A percentile compares a stretch with the other conserved stretches of the same genome.
phyloP scores from a whole-genome alignment of 495 filamentous ascomycete genomes.

The Lophium mytilinum region DNA sequence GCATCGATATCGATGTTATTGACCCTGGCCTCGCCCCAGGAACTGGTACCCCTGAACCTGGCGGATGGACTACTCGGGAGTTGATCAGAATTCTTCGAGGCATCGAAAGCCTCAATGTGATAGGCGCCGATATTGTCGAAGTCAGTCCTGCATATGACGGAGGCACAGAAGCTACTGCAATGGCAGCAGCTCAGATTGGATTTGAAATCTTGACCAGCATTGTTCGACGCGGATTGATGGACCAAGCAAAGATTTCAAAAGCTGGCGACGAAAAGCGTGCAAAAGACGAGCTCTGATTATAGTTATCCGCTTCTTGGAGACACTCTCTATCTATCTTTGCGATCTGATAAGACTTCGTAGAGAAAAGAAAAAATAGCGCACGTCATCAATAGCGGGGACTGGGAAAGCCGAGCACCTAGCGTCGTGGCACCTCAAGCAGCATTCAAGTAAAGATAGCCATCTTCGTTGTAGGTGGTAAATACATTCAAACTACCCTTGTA shows the following conservation, averaged over 20 bases:
- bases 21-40: constrained; percentile 48
- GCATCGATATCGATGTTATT: constrained; percentile 47
- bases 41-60: constrained; percentile 46
- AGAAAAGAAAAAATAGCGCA: not conserved
- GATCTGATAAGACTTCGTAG: no score
- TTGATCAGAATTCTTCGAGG: constrained; percentile 42
- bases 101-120: constrained; percentile 40
- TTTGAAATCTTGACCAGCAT: constrained; percentile 39
- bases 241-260: constrained; percentile 20
- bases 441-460: not conserved
- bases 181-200: constrained; percentile 44
- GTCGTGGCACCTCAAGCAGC: no score
- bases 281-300: constrained; percentile 30
- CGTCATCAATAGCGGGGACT: no score
- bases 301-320: not conserved
- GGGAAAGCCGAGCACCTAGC: no score
- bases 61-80: constrained; percentile 46
- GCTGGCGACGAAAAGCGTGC: constrained; percentile 1
- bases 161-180: constrained; percentile 38
- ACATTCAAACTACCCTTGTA: not conserved
- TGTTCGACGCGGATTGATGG: constrained; percentile 34
- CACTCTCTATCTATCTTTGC: no score
- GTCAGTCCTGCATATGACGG: constrained; percentile 47
- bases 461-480: constrained; percentile 3
- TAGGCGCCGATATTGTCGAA: constrained; percentile 48